A percentile compares a stretch with the other conserved stretches of the same genome.
Conservation (phyloP, 345 rosid species). For the Pugionium cornutum region DNA sequence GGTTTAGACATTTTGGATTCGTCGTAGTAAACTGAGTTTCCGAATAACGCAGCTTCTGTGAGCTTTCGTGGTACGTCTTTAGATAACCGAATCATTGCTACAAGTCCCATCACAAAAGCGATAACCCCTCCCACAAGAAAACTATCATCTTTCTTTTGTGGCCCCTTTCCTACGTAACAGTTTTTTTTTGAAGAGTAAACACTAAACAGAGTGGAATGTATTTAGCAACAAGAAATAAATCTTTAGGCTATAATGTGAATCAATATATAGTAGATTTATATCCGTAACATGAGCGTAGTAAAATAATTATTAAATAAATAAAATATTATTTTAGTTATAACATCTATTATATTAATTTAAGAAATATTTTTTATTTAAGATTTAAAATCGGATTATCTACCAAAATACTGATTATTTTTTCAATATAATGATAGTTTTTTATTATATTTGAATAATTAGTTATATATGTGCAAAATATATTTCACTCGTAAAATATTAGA, state of each 20-base stretch:
- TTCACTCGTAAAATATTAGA: too few relatives aligned
- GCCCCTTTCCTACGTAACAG: slow-evolving; percentile 28
- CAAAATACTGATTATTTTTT: too few relatives aligned
- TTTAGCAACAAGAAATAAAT: not conserved
- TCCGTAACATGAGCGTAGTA: too few relatives aligned
- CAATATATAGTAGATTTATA: too few relatives aligned
- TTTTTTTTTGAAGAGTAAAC: not conserved
- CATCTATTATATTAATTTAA: too few relatives aligned
- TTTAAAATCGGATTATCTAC: too few relatives aligned
- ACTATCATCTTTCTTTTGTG: slow-evolving; percentile 35
- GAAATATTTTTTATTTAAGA: too few relatives aligned
- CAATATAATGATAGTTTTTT: too few relatives aligned
- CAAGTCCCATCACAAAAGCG: slow-evolving; percentile 62
- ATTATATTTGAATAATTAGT: too few relatives aligned
- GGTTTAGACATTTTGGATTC: slow-evolving; percentile 10
- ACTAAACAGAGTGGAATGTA: not conserved
- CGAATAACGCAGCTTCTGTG: slow-evolving; percentile 53
- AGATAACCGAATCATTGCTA: slow-evolving; percentile 61
- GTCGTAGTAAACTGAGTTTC: slow-evolving; percentile 31
- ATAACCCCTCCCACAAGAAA: slow-evolving; percentile 53
- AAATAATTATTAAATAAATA: too few relatives aligned
- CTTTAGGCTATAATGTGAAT: not conserved
- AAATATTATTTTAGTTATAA: too few relatives aligned
- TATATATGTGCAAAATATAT: too few relatives aligned
- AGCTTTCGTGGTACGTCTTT: slow-evolving; percentile 58